phyloP scores from a whole-genome alignment of 495 filamentous ascomycete species.

The Wilcoxina mikolae region DNA sequence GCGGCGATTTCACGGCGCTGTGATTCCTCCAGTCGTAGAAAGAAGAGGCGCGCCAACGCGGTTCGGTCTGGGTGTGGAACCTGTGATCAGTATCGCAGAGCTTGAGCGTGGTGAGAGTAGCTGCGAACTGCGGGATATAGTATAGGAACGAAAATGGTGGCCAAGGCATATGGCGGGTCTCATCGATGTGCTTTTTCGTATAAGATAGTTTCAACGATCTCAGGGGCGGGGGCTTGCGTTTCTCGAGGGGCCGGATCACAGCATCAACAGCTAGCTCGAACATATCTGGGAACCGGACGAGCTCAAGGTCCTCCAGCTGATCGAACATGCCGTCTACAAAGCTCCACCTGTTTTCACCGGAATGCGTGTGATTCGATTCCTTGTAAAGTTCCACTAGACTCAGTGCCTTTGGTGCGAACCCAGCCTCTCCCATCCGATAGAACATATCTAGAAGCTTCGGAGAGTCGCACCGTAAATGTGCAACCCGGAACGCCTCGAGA shows the following conservation, averaged over 20 bases:
- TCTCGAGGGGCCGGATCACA: not conserved
- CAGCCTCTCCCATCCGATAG: constrained; percentile 18
- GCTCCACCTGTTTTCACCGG: constrained; percentile 12
- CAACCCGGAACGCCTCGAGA: constrained; percentile 18
- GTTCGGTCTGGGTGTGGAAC: constrained; percentile 8
- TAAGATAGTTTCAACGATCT: constrained; percentile 19
- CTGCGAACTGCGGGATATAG: constrained; percentile 11
- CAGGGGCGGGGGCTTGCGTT: not conserved
- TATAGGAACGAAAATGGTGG: constrained; percentile 11
- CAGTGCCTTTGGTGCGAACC: constrained; percentile 19
- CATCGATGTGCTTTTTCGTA: constrained; percentile 14
- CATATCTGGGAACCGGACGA: constrained; percentile 15
- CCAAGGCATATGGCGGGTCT: not conserved
- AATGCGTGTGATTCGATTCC: not conserved
- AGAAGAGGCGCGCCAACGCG: constrained; percentile 2
- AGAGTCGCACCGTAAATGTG: constrained; percentile 15
- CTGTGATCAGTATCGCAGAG: constrained; percentile 15
- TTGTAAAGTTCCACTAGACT: constrained; percentile 17
- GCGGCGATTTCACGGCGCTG: constrained; percentile 8
- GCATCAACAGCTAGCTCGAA: constrained; percentile 11
- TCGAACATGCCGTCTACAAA: constrained; percentile 9
- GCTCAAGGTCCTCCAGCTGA: constrained; percentile 13
- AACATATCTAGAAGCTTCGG: constrained; percentile 23
- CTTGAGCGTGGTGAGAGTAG: constrained; percentile 21
- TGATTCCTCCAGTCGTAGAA: not conserved